Conservation (phyloP, 805 yeast genomes). For the Nakazawaea wickerhamii region DNA sequence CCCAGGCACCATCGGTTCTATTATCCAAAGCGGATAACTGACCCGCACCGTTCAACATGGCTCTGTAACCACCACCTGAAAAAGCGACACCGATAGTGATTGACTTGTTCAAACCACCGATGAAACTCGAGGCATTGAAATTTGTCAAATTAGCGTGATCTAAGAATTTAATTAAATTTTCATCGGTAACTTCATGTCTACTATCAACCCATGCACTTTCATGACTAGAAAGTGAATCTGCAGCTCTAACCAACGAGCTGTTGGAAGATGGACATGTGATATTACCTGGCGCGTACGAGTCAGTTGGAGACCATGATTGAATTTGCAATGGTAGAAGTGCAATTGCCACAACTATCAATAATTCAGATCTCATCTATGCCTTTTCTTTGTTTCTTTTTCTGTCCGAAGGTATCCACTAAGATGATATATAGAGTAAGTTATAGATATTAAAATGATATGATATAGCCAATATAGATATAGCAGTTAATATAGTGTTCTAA, state of each 20-base stretch:
- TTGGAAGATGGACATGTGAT: constrained; percentile 44
- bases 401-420: neutral
- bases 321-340: constrained; percentile 15
- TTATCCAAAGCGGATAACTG: constrained; percentile 73
- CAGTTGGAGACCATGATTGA: constrained; percentile 46
- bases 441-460: too few species aligned
- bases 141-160: constrained; percentile 40
- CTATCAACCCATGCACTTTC: constrained; percentile 50
- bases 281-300: constrained; percentile 56
- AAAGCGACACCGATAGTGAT: constrained; percentile 56
- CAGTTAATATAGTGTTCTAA: too few species aligned
- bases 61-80: constrained; percentile 89
- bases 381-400: neutral
- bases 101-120: constrained; percentile 33
- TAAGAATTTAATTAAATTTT: constrained; percentile 40
- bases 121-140: constrained; percentile 39
- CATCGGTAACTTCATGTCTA: constrained; percentile 41
- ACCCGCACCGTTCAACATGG: constrained; percentile 85
- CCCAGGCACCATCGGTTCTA: constrained; percentile 49
- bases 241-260: constrained; percentile 39
- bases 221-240: constrained; percentile 36
- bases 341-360: neutral
- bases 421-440: too few species aligned
- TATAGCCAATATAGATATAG: too few species aligned
- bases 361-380: neutral